Evolutionary conservation across 83 land plant species (phyloP).

Genomic region (Isoetes engelmannii): DNA sequence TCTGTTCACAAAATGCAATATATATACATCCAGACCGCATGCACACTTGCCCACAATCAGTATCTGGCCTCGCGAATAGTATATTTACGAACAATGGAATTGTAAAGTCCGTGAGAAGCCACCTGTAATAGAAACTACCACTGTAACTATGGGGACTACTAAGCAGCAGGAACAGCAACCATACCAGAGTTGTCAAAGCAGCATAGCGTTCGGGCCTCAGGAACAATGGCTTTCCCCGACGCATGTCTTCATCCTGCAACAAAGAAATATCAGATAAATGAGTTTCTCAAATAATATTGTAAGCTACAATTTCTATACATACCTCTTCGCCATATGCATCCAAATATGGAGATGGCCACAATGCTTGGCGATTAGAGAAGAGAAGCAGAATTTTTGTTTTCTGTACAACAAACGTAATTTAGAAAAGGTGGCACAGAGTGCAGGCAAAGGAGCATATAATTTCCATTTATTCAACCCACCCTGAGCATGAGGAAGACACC

Average conservation of each 20-base stretch:
- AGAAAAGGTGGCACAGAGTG: too few relatives aligned
- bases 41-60: too few relatives aligned
- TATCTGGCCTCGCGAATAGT: too few relatives aligned
- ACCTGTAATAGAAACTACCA: too few relatives aligned
- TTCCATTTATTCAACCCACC: conserved; percentile 30
- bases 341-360: conserved; percentile 83
- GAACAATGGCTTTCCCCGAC: conserved; percentile 79
- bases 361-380: conserved; percentile 50
- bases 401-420: conserved; percentile 23
- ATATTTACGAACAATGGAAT: too few relatives aligned
- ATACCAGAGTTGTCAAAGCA: conserved; percentile 47
- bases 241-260: conserved; percentile 71
- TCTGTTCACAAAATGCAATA: too few relatives aligned
- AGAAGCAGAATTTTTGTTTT: conserved; percentile 66
- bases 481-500: conserved; percentile 76
- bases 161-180: background rate
- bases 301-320: background rate
- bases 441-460: too few relatives aligned
- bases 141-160: too few relatives aligned
- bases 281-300: background rate
- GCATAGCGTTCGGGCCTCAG: conserved; percentile 81
- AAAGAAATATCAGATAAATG: background rate
- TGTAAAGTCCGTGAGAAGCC: too few relatives aligned
- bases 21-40: too few relatives aligned
- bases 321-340: conserved; percentile 95